Evolutionary conservation across 352 stramenopile species (phyloP).

Genomic region (Globisporangium cylindrosporum): DNA sequence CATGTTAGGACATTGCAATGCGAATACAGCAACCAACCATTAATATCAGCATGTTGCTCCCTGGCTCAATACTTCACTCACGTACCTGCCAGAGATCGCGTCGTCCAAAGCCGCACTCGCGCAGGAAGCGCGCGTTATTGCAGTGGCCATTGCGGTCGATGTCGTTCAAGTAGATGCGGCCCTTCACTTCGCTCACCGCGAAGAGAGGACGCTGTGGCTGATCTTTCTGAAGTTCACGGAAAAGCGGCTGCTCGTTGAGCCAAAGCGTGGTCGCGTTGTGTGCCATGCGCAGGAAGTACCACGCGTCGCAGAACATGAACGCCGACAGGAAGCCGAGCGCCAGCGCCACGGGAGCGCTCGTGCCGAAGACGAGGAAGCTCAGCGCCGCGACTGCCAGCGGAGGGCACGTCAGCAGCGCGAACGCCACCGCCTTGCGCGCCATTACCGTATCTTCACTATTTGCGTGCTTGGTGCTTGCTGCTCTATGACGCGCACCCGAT

Average conservation of each 20-base stretch:
- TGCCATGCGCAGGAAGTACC: slow-evolving; percentile 76
- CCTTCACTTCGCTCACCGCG: slow-evolving; percentile 39
- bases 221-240: slow-evolving; percentile 12
- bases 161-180: slow-evolving; percentile 52
- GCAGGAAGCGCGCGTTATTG: slow-evolving; percentile 83
- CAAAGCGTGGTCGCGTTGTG: slow-evolving; percentile 24
- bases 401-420: slow-evolving; percentile 45
- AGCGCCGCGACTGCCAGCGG: slow-evolving; percentile 34
- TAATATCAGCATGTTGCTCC: neutral
- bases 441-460: neutral
- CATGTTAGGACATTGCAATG: neutral
- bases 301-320: slow-evolving; percentile 72
- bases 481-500: neutral
- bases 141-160: slow-evolving; percentile 86
- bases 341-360: slow-evolving; percentile 24
- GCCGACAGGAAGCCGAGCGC: slow-evolving; percentile 38
- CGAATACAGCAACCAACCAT: neutral
- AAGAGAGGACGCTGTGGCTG: slow-evolving; percentile 42
- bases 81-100: slow-evolving; percentile 81
- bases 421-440: slow-evolving; percentile 42
- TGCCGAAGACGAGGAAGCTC: slow-evolving; percentile 23
- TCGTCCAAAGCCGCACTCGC: slow-evolving; percentile 80
- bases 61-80: neutral
- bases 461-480: neutral
- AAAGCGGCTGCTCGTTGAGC: slow-evolving; percentile 17